Conservation (phyloP, 192 early-diverging fungal species). For the Rhizophagus sp. region DNA sequence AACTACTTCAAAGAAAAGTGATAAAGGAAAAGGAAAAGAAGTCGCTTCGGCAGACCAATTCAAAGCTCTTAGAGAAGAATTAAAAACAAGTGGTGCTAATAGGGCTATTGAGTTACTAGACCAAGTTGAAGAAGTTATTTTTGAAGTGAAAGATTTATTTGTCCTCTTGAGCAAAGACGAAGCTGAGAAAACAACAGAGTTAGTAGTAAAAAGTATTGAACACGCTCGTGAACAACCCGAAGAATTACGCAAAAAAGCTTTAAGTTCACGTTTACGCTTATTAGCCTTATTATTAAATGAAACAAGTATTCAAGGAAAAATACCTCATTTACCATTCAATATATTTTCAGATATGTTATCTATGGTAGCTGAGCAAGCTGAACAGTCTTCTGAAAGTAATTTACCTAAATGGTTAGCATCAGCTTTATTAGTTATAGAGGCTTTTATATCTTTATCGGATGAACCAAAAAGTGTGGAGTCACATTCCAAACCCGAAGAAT, state of each 20-base stretch:
- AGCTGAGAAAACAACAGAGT: slow-evolving; percentile 33
- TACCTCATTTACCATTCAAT: slow-evolving; percentile 32
- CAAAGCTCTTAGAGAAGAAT: slow-evolving; percentile 41
- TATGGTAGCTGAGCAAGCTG: slow-evolving; percentile 31
- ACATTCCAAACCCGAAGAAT: slow-evolving; percentile 35
- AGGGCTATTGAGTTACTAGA: slow-evolving; percentile 50
- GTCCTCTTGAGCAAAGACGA: slow-evolving; percentile 55
- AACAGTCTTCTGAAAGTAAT: slow-evolving; percentile 21
- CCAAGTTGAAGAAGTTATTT: slow-evolving; percentile 61
- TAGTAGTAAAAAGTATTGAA: slow-evolving; percentile 38
- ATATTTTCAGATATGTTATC: slow-evolving; percentile 32
- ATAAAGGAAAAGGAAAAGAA: slow-evolving; percentile 58
- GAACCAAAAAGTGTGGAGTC: slow-evolving; percentile 51
- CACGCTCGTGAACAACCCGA: slow-evolving; percentile 3
- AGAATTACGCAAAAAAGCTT: slow-evolving; percentile 27
- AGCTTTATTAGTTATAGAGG: slow-evolving; percentile 64
- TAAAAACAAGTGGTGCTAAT: slow-evolving; percentile 41
- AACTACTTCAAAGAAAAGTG: slow-evolving; percentile 32
- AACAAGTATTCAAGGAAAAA: slow-evolving; percentile 47
- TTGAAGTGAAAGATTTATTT: slow-evolving; percentile 66
- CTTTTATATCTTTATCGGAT: slow-evolving; percentile 61
- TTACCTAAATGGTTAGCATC: slow-evolving; percentile 58
- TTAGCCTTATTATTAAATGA: slow-evolving; percentile 66
- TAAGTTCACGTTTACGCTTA: slow-evolving; percentile 56
- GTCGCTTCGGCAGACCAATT: slow-evolving; percentile 38